These are phyloP conservation scores for Boletus edulis DNA, from an alignment of 768 basidiomycete species.

Conservation along the genomic window DNA sequence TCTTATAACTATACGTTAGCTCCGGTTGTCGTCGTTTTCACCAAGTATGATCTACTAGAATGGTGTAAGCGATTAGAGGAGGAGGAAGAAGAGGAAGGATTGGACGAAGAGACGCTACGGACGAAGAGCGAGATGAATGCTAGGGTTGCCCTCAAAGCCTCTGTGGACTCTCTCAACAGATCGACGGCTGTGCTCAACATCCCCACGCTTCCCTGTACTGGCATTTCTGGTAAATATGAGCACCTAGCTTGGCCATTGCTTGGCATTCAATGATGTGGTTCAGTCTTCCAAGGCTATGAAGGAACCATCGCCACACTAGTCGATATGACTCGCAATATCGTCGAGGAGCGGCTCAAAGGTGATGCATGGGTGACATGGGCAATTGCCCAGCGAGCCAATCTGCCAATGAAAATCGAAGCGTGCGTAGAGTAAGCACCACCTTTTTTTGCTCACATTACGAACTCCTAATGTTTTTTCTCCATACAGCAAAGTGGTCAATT, in stretches of 20 bases:
- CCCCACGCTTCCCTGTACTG: background rate
- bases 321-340: background rate
- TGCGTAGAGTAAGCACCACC: slow-evolving; percentile 1
- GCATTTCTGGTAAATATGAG: background rate
- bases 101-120: background rate
- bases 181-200: background rate
- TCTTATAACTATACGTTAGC: background rate
- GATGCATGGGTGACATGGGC: slow-evolving; percentile 5
- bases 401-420: slow-evolving; percentile 4
- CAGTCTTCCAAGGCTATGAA: background rate
- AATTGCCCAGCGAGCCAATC: slow-evolving; percentile 2
- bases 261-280: background rate
- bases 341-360: slow-evolving; percentile 1
- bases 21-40: slow-evolving; percentile 6
- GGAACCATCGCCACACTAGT: background rate
- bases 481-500: slow-evolving; percentile 3
- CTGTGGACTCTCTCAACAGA: background rate
- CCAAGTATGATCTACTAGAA: slow-evolving; percentile 5
- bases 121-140: background rate
- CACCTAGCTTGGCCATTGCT: background rate
- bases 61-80: background rate
- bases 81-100: background rate
- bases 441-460: background rate
- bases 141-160: background rate
- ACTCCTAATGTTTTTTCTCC: background rate